Base-by-base conservation (phyloP, 1,284 basidiomycete species). In the Ustilago hordei region DNA sequence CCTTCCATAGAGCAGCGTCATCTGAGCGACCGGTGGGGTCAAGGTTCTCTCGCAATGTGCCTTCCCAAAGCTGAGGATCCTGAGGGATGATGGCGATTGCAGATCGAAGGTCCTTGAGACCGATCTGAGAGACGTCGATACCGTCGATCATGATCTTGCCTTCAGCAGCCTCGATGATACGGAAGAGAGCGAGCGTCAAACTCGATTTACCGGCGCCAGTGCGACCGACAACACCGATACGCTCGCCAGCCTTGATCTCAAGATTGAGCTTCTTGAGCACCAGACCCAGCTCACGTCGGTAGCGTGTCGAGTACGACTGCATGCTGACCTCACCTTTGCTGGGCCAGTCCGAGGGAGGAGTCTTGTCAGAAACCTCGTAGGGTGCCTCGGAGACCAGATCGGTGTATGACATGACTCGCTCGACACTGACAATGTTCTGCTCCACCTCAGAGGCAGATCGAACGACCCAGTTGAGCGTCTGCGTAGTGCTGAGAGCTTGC, bases 181-280 rank as follows among this genome's bases (percentile, higher is more conserved):
- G 81, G 84, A 86, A 85, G 8, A 86, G 82, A 5, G 86, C 88
- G 39, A 90, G 86, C 55, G 91, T 88, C 68, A 95, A 90, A 3
- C 92, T 93, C 34, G 91, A 93, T 87, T 97, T 97, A 70, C 95
- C 95, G n/a, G 94, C 93, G 1, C 95, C 95, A 0, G 95, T 98
- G 69, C 95, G 88, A 2, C 95, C 95, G 3, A 82, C 80, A 8
- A 84, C 83, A 11, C 81, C 82, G 56, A 97, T 90, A 78, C 93
- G 93, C 84, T 95, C 93, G 55, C 90, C 90, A 0, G 93, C 89
- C 84, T 91, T 81, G 68, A 88, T 87, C 64, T 79, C 90, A 66
- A 98, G 82, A 23, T 89, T 89, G 60, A 98, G 90, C 60, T 92
- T 89, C 75, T 91, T 92, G 60, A 98, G 87, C 36, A 93, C 92